Percentiles rank a stretch among this genome's conserved stretches.
These are phyloP conservation scores for Piloderma croceum DNA, from an alignment of 768 basidiomycete species.

Conservation along the genomic window DNA sequence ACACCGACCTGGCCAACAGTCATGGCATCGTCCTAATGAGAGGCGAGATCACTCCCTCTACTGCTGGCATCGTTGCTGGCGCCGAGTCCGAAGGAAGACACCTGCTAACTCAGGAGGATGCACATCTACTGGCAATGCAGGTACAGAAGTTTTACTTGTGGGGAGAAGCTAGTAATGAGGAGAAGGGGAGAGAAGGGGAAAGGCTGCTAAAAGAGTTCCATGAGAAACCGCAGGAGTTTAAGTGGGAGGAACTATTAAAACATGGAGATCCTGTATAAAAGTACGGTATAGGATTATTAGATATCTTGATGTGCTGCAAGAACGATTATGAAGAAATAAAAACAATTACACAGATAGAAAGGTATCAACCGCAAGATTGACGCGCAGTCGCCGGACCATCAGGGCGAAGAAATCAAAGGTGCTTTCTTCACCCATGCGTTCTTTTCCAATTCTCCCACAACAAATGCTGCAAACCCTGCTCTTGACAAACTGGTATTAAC, in stretches of 20 bases:
- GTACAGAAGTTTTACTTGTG: slow-evolving; percentile 86
- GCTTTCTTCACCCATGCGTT: slow-evolving; percentile 56
- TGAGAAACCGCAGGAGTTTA: slow-evolving; percentile 70
- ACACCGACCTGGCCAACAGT: slow-evolving; percentile 78
- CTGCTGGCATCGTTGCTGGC: slow-evolving; percentile 30
- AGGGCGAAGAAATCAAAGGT: slow-evolving; percentile 40
- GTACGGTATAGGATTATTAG: too few relatives aligned
- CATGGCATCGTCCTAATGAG: slow-evolving; percentile 83
- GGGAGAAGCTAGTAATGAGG: slow-evolving; percentile 29
- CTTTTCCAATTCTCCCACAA: slow-evolving; percentile 49
- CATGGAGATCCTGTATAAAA: too few relatives aligned
- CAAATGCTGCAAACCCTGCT: slow-evolving; percentile 55
- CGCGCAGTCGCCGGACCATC: too few relatives aligned
- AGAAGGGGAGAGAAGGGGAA: slow-evolving; percentile 35
- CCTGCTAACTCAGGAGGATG: slow-evolving; percentile 73
- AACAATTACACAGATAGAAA: too few relatives aligned
- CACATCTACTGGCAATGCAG: slow-evolving; percentile 73
- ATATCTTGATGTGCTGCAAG: too few relatives aligned
- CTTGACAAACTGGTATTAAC: slow-evolving; percentile 47
- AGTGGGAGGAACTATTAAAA: slow-evolving; percentile 75
- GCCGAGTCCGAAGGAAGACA: slow-evolving; percentile 40
- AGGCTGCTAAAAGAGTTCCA: slow-evolving; percentile 67
- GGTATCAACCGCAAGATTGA: too few relatives aligned
- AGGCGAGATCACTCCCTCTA: slow-evolving; percentile 82
- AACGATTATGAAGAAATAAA: too few relatives aligned